Evolutionary conservation across 1,284 basidiomycete species (phyloP).

Genomic region (Xanthoconium separans): DNA sequence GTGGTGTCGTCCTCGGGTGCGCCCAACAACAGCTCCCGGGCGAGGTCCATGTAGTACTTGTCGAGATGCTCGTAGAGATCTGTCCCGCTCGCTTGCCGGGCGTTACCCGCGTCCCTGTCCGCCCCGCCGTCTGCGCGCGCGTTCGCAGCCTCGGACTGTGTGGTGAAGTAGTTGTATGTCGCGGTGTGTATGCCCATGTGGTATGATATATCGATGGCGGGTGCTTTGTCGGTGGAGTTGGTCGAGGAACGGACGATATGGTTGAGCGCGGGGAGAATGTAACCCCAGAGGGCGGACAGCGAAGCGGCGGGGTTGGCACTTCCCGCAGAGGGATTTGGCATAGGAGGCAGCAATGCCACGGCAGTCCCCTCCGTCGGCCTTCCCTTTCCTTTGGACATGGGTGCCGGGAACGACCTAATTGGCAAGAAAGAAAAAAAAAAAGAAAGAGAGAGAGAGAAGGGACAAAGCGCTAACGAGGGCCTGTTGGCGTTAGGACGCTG

Average conservation of each 20-base stretch:
- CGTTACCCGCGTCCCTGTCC: slow-evolving; percentile 21
- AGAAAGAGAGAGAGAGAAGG: not conserved
- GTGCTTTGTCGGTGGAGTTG: slow-evolving; percentile 56
- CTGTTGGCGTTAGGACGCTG: slow-evolving; percentile 8
- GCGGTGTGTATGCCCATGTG: slow-evolving; percentile 77
- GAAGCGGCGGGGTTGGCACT: slow-evolving; percentile 74
- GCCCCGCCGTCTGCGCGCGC: slow-evolving; percentile 14
- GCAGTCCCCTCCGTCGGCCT: slow-evolving; percentile 21
- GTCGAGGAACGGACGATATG: slow-evolving; percentile 71
- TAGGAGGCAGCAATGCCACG: slow-evolving; percentile 32
- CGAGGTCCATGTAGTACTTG: slow-evolving; percentile 57
- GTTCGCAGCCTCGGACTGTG: slow-evolving; percentile 50
- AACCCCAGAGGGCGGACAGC: slow-evolving; percentile 67
- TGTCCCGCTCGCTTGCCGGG: slow-evolving; percentile 45
- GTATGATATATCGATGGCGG: slow-evolving; percentile 66
- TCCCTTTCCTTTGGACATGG: slow-evolving; percentile 31
- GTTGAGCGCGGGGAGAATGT: slow-evolving; percentile 68
- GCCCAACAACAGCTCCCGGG: slow-evolving; percentile 60
- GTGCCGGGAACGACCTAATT: not conserved
- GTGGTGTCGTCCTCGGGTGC: slow-evolving; percentile 63
- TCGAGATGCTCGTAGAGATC: slow-evolving; percentile 74
- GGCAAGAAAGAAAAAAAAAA: not conserved
- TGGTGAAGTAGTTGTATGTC: slow-evolving; percentile 76
- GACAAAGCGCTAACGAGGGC: slow-evolving; percentile 5
- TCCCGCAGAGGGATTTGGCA: slow-evolving; percentile 57